phyloP scores from a whole-genome alignment of 2,329 filamentous ascomycete genomes.

The Diaporthe nobilis region DNA sequence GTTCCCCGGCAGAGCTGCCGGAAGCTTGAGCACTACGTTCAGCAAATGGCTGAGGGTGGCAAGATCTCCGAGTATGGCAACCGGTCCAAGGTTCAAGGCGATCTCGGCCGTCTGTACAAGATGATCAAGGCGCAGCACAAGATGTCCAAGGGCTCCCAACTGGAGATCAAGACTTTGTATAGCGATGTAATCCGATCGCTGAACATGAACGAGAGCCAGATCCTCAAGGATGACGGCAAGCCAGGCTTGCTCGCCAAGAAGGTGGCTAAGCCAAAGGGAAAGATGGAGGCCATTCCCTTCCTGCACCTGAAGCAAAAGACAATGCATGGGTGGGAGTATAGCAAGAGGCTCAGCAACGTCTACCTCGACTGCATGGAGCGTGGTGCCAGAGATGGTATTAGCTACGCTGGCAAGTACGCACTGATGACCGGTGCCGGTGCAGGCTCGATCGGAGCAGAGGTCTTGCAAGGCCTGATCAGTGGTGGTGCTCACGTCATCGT shows the following conservation, averaged over 20 bases:
- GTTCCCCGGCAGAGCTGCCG: conserved; percentile 88
- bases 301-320: conserved; percentile 95
- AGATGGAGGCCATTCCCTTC: conserved; percentile 98
- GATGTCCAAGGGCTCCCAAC: conserved; percentile 93
- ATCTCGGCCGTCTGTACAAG: conserved; percentile 95
- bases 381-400: conserved; percentile 88
- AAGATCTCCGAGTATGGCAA: conserved; percentile 99
- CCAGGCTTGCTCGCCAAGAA: conserved; percentile 64
- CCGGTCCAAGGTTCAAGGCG: conserved; percentile 97
- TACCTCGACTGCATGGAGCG: conserved; percentile 95
- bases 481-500: conserved; percentile 97
- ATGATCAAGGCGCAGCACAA: conserved; percentile 99
- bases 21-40: conserved; percentile 98
- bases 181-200: conserved; percentile 94
- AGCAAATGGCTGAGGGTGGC: conserved; percentile 97
- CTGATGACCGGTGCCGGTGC: conserved; percentile 99
- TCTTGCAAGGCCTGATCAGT: conserved; percentile 94
- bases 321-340: conserved; percentile 97
- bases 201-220: conserved; percentile 98
- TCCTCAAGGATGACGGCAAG: conserved; percentile 87
- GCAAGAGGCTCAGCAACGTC: conserved; percentile 95
- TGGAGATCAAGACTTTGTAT: conserved; percentile 97
- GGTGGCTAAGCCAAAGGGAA: conserved; percentile 80
- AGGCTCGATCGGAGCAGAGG: conserved; percentile 97
- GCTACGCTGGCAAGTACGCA: conserved; percentile 94